Evolutionary conservation across 2,329 filamentous ascomycete genomes (phyloP).

Genomic region (Pleomassaria siparia): DNA sequence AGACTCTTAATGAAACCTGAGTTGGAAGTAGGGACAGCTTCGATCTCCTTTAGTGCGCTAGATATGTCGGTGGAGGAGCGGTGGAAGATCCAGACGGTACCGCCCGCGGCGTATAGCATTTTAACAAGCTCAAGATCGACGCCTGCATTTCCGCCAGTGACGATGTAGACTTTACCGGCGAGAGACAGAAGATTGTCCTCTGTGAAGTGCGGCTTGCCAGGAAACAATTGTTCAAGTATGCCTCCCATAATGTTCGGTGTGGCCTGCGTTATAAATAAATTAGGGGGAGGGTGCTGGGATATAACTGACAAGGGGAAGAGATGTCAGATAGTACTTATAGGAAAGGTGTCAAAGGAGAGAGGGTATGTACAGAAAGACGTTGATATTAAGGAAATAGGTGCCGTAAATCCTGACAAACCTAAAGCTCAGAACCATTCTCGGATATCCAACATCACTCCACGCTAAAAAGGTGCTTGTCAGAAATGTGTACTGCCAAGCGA

Average conservation of each 20-base stretch:
- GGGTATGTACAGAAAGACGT: no score
- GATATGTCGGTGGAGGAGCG: constrained; percentile 42
- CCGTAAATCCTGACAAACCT: no score
- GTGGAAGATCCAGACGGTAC: constrained; percentile 58
- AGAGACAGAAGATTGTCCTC: constrained; percentile 42
- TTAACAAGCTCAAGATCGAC: constrained; percentile 56
- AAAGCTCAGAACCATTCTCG: no score
- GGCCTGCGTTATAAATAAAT: neutral
- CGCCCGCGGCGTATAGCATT: constrained; percentile 58
- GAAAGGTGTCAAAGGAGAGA: no score
- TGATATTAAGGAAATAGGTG: no score
- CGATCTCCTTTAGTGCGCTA: constrained; percentile 52
- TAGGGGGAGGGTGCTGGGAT: neutral
- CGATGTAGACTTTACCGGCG: constrained; percentile 52
- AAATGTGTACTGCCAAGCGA: neutral
- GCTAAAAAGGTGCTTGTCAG: neutral
- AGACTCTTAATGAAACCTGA: constrained; percentile 25
- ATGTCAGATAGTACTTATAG: no score
- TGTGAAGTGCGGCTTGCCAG: constrained; percentile 5
- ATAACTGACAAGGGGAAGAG: no score
- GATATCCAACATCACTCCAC: no score
- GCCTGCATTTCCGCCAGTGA: constrained; percentile 53
- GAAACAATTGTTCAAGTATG: neutral
- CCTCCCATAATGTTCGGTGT: neutral
- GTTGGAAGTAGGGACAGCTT: constrained; percentile 32